Evolutionary conservation across 768 basidiomycete species (phyloP).

Genomic region (Rhodocollybia butyracea): DNA sequence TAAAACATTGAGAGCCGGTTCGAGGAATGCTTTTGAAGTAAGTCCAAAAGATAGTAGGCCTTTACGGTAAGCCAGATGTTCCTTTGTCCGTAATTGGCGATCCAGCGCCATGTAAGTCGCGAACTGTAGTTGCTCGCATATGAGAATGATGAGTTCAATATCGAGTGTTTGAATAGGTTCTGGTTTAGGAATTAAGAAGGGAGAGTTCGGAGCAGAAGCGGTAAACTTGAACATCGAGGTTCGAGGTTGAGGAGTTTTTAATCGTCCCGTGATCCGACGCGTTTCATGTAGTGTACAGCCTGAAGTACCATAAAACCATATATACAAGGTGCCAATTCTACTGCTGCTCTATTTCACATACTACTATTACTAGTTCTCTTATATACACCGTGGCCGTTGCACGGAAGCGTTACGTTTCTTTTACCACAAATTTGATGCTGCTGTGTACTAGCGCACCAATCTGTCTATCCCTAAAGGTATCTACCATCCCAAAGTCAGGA

Average conservation of each 20-base stretch:
- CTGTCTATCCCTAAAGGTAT: conserved; percentile 37
- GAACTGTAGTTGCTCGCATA: neutral
- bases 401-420: no score
- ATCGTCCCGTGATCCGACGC: no score
- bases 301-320: no score
- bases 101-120: conserved; percentile 3
- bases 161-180: conserved; percentile 1
- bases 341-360: no score
- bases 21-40: neutral
- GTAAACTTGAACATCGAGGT: neutral
- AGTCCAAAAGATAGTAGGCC: neutral
- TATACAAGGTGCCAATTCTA: no score
- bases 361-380: no score
- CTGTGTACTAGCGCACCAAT: no score
- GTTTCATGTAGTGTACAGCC: no score
- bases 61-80: conserved; percentile 1
- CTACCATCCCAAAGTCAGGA: conserved; percentile 75
- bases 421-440: no score
- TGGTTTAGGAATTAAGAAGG: neutral
- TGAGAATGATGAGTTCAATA: neutral
- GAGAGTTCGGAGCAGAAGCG: neutral
- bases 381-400: no score
- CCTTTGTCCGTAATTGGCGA: neutral
- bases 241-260: no score
- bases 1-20: conserved; percentile 3